Conservation (phyloP, 2,329 filamentous ascomycete genomes). For the Cladosporium sp. region DNA sequence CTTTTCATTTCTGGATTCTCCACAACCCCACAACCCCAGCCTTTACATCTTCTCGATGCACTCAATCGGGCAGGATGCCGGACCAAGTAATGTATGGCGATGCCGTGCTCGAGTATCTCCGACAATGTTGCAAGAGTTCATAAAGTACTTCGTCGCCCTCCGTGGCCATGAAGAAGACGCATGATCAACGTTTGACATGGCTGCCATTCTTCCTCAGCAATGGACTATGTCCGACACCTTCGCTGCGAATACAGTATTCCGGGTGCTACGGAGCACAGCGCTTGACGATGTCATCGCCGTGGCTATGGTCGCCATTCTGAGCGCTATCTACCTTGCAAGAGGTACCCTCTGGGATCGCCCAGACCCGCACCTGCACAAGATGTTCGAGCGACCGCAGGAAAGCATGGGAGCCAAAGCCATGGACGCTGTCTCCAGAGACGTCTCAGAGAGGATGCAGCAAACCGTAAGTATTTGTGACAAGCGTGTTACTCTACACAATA, state of each 20-base stretch:
- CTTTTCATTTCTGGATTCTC: no score
- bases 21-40: no score
- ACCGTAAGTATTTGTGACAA: constrained; percentile 16
- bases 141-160: background rate
- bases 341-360: constrained; percentile 42
- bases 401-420: constrained; percentile 24
- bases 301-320: constrained; percentile 15
- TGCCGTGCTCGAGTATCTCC: background rate
- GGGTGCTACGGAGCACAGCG: background rate
- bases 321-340: constrained; percentile 13
- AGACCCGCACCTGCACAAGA: constrained; percentile 47
- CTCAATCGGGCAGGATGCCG: background rate
- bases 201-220: background rate
- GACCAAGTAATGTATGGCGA: background rate
- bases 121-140: background rate
- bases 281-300: constrained; percentile 17
- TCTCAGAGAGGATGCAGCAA: constrained; percentile 42
- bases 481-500: background rate
- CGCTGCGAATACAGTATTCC: background rate
- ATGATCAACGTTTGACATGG: background rate
- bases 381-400: constrained; percentile 48
- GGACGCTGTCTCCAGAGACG: constrained; percentile 37
- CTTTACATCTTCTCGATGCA: no score
- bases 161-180: no score
- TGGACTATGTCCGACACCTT: background rate